Evolutionary conservation across 441 rosid species (phyloP).

Genomic region (Lepidium campestre): DNA sequence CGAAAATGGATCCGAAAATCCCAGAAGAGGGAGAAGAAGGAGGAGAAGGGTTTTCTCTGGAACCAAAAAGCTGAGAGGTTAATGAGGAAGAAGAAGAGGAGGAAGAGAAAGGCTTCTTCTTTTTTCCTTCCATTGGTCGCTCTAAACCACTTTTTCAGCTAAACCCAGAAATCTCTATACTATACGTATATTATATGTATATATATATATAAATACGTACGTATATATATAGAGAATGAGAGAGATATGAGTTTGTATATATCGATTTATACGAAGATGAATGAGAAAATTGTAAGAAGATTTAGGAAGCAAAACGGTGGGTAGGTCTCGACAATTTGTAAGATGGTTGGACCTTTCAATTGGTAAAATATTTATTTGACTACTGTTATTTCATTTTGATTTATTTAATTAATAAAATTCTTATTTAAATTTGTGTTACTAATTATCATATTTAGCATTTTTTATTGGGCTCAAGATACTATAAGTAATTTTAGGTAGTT

Average conservation of each 20-base stretch:
- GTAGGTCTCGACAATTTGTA: background rate
- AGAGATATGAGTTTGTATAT: background rate
- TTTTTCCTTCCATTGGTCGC: slow-evolving; percentile 56
- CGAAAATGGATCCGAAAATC: slow-evolving; percentile 59
- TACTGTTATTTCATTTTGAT: too few species aligned
- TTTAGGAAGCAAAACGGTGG: slow-evolving; percentile 16
- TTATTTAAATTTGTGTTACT: too few species aligned
- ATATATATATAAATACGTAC: background rate
- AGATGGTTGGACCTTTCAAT: background rate
- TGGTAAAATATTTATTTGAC: too few species aligned
- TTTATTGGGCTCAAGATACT: too few species aligned
- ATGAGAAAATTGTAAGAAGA: background rate
- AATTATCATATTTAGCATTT: too few species aligned
- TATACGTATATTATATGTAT: background rate
- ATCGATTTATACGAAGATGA: slow-evolving; percentile 10
- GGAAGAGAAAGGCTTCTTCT: slow-evolving; percentile 32
- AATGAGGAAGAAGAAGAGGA: slow-evolving; percentile 41
- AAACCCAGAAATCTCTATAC: slow-evolving; percentile 13
- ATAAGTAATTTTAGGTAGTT: too few species aligned
- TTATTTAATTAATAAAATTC: too few species aligned
- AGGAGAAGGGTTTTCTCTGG: slow-evolving; percentile 42
- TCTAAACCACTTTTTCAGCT: slow-evolving; percentile 3
- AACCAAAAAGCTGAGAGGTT: slow-evolving; percentile 68
- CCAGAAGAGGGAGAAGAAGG: slow-evolving; percentile 44
- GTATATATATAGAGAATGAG: background rate